These are phyloP conservation scores for Pistacia atlantica DNA, from an alignment of 345 rosid species.

Conservation along the genomic window DNA sequence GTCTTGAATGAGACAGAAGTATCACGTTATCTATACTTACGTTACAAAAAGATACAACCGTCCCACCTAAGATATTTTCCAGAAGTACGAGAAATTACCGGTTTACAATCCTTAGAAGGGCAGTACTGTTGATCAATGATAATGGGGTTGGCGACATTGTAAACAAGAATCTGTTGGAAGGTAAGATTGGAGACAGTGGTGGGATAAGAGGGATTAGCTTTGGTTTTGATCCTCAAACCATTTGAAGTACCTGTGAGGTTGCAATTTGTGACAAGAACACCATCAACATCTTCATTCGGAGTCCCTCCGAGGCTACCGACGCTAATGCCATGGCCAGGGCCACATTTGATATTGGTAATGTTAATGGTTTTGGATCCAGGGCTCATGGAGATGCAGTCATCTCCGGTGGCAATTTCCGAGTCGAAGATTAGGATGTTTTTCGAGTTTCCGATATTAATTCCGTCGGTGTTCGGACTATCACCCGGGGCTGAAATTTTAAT, in stretches of 20 bases:
- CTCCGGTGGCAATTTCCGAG: conserved; percentile 52
- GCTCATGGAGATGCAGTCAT: conserved; percentile 55
- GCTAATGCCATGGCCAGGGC: conserved; percentile 54
- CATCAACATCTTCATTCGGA: conserved; percentile 14
- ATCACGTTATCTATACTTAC: too few species aligned
- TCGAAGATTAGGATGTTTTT: conserved; percentile 28
- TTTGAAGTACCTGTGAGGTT: conserved; percentile 24
- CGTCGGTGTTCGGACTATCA: conserved; percentile 68
- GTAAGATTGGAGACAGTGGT: conserved; percentile 9
- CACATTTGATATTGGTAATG: conserved; percentile 41
- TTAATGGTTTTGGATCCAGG: conserved; percentile 39
- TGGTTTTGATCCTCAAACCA: conserved; percentile 42
- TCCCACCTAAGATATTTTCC: too few species aligned
- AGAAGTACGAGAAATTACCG: background rate
- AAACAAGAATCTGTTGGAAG: conserved; percentile 21
- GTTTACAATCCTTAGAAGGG: conserved; percentile 17
- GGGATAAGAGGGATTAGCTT: conserved; percentile 15
- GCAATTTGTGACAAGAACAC: conserved; percentile 17
- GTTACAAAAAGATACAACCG: too few species aligned
- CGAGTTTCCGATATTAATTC: conserved; percentile 48
- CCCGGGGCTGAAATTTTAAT: conserved; percentile 41
- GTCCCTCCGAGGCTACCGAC: conserved; percentile 39
- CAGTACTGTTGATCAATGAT: conserved; percentile 42
- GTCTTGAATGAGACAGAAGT: too few species aligned
- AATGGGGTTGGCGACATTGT: conserved; percentile 31